Conservation (phyloP, 331 rosid species). For the Dryas integrifolia region DNA sequence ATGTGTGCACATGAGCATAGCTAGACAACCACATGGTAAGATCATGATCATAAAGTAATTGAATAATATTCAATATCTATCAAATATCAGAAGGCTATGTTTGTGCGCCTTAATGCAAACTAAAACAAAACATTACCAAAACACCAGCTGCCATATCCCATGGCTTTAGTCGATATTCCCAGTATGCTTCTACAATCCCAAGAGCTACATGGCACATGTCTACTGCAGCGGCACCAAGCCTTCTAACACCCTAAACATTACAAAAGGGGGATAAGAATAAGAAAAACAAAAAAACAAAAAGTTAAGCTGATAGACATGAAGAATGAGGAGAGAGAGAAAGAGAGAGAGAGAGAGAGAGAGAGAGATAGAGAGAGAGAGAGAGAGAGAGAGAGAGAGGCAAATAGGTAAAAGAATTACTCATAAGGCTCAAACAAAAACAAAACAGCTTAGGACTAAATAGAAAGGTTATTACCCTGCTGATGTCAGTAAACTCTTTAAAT, state of each 20-base stretch:
- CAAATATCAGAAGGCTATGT: not conserved
- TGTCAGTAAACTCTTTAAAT: constrained; percentile 78
- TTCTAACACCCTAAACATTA: constrained; percentile 80
- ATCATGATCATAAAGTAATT: not conserved
- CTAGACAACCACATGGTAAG: not conserved
- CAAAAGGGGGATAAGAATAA: constrained; percentile 12
- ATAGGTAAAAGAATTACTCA: not conserved
- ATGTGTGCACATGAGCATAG: no score
- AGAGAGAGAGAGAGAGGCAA: constrained; percentile 6
- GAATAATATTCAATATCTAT: not conserved
- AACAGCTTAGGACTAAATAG: constrained; percentile 5
- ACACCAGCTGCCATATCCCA: constrained; percentile 99
- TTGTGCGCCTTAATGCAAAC: not conserved
- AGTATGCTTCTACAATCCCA: constrained; percentile 92
- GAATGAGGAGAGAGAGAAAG: not conserved
- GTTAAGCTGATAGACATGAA: not conserved
- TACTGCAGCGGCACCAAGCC: constrained; percentile 98
- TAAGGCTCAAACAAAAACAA: not conserved
- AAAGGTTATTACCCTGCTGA: constrained; percentile 72
- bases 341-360: not conserved
- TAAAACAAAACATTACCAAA: constrained; percentile 50
- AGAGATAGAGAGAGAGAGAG: not conserved
- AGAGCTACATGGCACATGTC: constrained; percentile 98
- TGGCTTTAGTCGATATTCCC: constrained; percentile 99
- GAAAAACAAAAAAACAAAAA: not conserved